phyloP scores from a whole-genome alignment of 345 rosid genomes.

The Rhodomyrtus tomentosa region DNA sequence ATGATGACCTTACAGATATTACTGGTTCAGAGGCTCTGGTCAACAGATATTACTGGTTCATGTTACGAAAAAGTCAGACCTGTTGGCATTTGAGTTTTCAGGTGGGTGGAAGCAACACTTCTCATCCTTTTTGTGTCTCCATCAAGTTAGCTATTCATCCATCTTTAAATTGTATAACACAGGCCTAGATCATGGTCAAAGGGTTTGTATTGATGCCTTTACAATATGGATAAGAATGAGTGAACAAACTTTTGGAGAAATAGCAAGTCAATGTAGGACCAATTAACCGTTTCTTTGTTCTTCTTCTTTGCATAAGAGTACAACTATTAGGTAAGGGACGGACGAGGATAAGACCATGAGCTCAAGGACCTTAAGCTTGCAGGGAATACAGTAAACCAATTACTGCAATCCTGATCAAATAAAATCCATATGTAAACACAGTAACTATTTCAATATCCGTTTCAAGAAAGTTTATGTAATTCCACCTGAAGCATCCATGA shows the following conservation, averaged over 20 bases:
- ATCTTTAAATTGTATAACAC: not conserved
- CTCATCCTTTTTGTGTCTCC: not conserved
- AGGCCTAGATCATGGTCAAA: not conserved
- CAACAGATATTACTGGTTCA: not conserved
- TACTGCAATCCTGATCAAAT: not conserved
- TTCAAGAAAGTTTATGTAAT: not conserved
- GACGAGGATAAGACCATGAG: not conserved
- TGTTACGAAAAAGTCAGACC: not conserved
- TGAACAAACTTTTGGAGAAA: not conserved
- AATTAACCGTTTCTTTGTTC: not conserved
- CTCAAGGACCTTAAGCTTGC: not conserved
- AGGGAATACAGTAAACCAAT: not conserved
- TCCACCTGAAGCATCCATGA: slow-evolving; percentile 89
- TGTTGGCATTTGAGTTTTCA: not conserved
- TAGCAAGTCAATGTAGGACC: not conserved
- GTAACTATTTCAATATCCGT: not conserved
- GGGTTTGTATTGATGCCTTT: not conserved
- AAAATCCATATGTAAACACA: not conserved
- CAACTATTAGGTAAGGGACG: not conserved
- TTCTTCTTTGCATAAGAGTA: not conserved
- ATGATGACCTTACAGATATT: not conserved
- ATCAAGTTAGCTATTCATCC: not conserved
- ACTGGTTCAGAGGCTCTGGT: not conserved
- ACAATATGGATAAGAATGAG: not conserved
- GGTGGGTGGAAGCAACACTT: not conserved